Conservation (phyloP, 257 asterid genomes). For the Scutellaria baicalensis region DNA sequence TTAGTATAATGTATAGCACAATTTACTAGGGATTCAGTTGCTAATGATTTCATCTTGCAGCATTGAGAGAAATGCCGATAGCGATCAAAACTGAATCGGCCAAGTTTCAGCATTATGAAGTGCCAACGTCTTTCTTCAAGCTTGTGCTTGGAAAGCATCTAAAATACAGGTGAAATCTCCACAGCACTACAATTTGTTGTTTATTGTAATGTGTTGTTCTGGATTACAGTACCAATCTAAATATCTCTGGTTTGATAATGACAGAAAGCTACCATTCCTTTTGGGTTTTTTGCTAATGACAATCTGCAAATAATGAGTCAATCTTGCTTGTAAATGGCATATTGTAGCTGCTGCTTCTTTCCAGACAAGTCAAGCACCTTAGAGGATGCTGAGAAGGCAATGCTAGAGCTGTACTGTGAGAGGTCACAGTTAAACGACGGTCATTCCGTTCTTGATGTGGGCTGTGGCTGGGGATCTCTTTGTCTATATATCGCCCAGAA, state of each 20-base stretch:
- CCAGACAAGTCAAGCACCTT: slow-evolving; percentile 52
- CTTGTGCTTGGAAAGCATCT: slow-evolving; percentile 84
- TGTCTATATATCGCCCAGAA: slow-evolving; percentile 66
- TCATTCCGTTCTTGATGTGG: slow-evolving; percentile 88
- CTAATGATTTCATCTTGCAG: slow-evolving; percentile 37
- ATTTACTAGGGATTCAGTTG: neutral
- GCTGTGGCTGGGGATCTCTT: slow-evolving; percentile 98
- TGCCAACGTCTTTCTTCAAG: slow-evolving; percentile 91
- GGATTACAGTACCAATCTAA: neutral
- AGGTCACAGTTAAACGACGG: slow-evolving; percentile 76
- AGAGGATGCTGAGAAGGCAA: slow-evolving; percentile 89
- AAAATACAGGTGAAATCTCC: slow-evolving; percentile 59
- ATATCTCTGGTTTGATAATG: neutral
- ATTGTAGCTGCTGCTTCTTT: slow-evolving; percentile 72
- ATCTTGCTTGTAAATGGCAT: slow-evolving; percentile 1
- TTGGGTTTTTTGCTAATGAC: neutral
- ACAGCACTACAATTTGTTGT: neutral
- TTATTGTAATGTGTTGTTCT: neutral
- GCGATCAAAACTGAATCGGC: slow-evolving; percentile 76
- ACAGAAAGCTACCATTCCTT: neutral
- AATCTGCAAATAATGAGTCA: neutral
- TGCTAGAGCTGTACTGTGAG: slow-evolving; percentile 82
- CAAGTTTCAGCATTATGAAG: slow-evolving; percentile 79
- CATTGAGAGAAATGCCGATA: slow-evolving; percentile 78
- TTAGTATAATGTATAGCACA: neutral